These are phyloP conservation scores for Microcyclospora pomicola DNA, from an alignment of 2,329 filamentous ascomycete genomes.

Conservation along the genomic window DNA sequence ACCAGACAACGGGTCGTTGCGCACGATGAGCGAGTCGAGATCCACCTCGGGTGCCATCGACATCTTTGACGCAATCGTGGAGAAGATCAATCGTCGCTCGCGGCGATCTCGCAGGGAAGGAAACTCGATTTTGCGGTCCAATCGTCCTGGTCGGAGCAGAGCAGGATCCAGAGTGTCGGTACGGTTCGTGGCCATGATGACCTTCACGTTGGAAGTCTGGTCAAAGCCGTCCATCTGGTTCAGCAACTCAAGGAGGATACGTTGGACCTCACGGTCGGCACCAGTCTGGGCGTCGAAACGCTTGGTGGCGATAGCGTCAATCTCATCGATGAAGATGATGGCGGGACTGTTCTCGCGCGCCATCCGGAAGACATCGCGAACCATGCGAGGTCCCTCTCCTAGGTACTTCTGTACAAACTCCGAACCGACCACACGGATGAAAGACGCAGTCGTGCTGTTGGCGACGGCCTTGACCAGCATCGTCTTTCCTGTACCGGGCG, in stretches of 20 bases:
- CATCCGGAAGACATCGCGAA: conserved; percentile 98
- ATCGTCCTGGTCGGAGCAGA: conserved; percentile 80
- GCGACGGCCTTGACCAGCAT: conserved; percentile 98
- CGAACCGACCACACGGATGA: conserved; percentile 94
- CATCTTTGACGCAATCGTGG: conserved; percentile 95
- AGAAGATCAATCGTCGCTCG: conserved; percentile 91
- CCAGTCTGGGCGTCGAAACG: conserved; percentile 98
- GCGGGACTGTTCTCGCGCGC: conserved; percentile 93
- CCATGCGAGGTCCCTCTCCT: conserved; percentile 95
- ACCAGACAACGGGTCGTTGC: conserved; percentile 89
- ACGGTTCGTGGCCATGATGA: conserved; percentile 99
- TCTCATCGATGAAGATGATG: conserved; percentile 99
- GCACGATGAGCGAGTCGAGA: conserved; percentile 86
- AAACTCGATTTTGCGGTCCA: conserved; percentile 98
- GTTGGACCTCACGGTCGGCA: conserved; percentile 94
- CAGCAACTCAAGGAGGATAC: conserved; percentile 89
- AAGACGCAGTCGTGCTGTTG: conserved; percentile 94
- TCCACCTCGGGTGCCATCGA: conserved; percentile 92
- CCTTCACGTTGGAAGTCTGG: conserved; percentile 97
- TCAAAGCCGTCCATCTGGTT: conserved; percentile 99
- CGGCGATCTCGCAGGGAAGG: conserved; percentile 86
- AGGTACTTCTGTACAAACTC: conserved; percentile 99
- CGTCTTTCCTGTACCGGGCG: conserved; percentile 90
- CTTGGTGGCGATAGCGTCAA: conserved; percentile 97
- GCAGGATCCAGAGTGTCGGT: conserved; percentile 94